Evolutionary conservation across 169 alveolate species (phyloP), one percentile per base, ranked within the genome.

Genomic region (Cryptosporidium parvum): DNA sequence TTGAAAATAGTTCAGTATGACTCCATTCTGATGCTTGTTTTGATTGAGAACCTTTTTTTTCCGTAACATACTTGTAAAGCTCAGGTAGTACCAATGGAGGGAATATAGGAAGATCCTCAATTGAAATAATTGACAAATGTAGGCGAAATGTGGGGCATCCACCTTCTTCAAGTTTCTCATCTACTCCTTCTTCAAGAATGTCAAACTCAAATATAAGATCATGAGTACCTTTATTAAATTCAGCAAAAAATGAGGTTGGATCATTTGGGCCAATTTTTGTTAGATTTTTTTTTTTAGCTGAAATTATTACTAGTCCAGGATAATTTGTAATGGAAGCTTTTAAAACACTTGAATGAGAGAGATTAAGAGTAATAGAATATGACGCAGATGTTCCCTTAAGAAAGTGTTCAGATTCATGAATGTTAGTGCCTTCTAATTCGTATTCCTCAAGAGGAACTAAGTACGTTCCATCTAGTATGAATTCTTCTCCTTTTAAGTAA

Each of bases 161-260:
- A 23, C 89, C 89, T 65, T 80, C 89, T 23, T 80, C 69, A 12
- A 80, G 48, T n/a, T 69, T 61, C 35, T 80, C 89, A 39, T 80
- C 89, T 26, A 80, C 42, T 18, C 48, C 69, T 37, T 80, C 89
- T 48, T 80, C 89, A n/a, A 80, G 23, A 0, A 80, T 23, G 56
- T 80, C 89, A 44, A 80, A 80, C 18, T 80, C 80, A 42, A 80
- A 31, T 29, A 80, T 62, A 18, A 80, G 68, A 16, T 80, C 45
- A 42, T 80, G 39, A 21, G 35, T 48, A 2, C 89, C 89, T 26
- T 62, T 48, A 26, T 62, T 10, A 14, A 80, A 48, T 62, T 80
- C 89, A 2, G 59, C n/a, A 21, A 61, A 80, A 48, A 73, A 53
- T 7, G 70, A 29, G 26, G 29, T 59, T 39, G 59, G 33, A 33